These are phyloP conservation scores for Turnera subulata DNA, from an alignment of 345 rosid species.

Conservation along the genomic window DNA sequence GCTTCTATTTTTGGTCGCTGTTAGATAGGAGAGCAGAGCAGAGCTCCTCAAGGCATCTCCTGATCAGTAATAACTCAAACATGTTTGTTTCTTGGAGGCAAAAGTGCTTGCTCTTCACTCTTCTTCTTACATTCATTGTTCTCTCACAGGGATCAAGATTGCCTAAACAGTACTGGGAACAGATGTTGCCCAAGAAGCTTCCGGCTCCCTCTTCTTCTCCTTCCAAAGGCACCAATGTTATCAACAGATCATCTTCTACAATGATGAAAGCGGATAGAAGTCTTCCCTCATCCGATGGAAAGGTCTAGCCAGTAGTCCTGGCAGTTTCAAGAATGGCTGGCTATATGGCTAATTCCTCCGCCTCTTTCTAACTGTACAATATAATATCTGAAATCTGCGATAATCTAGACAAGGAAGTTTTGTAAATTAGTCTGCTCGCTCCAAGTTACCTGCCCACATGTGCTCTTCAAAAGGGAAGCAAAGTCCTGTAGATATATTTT, in stretches of 20 bases:
- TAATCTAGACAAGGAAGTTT: too few relatives aligned
- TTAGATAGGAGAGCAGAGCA: slow-evolving; percentile 27
- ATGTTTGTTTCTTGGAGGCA: slow-evolving; percentile 39
- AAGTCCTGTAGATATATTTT: too few relatives aligned
- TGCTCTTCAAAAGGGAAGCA: too few relatives aligned
- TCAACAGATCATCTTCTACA: slow-evolving; percentile 40
- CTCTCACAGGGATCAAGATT: slow-evolving; percentile 55
- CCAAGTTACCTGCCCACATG: too few relatives aligned
- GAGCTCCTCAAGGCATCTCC: slow-evolving; percentile 17
- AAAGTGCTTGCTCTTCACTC: slow-evolving; percentile 38
- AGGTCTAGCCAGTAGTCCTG: too few relatives aligned
- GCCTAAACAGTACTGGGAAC: slow-evolving; percentile 59
- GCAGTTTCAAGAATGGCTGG: too few relatives aligned
- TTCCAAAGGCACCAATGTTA: slow-evolving; percentile 78
- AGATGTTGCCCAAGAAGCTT: slow-evolving; percentile 88
- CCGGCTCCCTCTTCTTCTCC: slow-evolving; percentile 78
- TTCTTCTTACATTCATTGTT: slow-evolving; percentile 34
- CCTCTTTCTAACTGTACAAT: too few relatives aligned
- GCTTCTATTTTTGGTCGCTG: slow-evolving; percentile 16
- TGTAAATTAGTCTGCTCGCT: too few relatives aligned
- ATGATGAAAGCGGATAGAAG: slow-evolving; percentile 25
- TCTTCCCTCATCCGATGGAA: slow-evolving; percentile 35
- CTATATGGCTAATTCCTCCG: too few relatives aligned
- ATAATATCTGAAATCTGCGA: too few relatives aligned
- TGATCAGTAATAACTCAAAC: slow-evolving; percentile 2